Evolutionary conservation across 345 rosid genomes (phyloP).

Genomic region (Linum lewisii): DNA sequence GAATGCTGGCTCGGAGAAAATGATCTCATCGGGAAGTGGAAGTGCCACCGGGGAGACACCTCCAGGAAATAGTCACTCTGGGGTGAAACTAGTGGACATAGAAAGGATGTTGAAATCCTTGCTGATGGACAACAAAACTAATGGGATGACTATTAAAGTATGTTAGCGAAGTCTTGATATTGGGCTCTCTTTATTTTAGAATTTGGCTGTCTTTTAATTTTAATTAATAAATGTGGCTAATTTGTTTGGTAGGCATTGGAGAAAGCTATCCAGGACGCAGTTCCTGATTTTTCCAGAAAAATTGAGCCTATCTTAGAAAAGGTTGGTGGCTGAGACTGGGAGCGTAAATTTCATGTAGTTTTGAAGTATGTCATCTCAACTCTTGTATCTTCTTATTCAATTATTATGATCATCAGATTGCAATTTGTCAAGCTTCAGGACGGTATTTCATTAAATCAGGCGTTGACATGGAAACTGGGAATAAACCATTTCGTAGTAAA

Average conservation of each 20-base stretch:
- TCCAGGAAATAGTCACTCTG: slow-evolving; percentile 32
- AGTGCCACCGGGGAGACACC: slow-evolving; percentile 32
- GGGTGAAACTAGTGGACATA: slow-evolving; percentile 46
- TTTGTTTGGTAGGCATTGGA: slow-evolving; percentile 47
- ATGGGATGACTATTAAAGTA: slow-evolving; percentile 83
- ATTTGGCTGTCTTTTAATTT: no score
- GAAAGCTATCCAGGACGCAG: slow-evolving; percentile 58
- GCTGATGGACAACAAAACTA: slow-evolving; percentile 54
- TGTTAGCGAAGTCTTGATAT: slow-evolving; percentile 2
- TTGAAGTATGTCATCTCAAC: slow-evolving; percentile 10
- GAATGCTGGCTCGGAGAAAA: slow-evolving; percentile 42
- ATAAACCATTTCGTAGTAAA: slow-evolving; percentile 53
- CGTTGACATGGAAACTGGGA: slow-evolving; percentile 49
- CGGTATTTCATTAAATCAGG: slow-evolving; percentile 65
- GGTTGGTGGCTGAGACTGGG: slow-evolving; percentile 41
- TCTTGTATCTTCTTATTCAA: slow-evolving; percentile 20
- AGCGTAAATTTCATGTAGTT: slow-evolving; percentile 18
- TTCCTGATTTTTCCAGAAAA: slow-evolving; percentile 51
- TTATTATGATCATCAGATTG: slow-evolving; percentile 54
- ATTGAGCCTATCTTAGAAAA: slow-evolving; percentile 62
- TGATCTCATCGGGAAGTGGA: slow-evolving; percentile 29
- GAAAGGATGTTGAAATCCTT: slow-evolving; percentile 44
- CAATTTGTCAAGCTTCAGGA: slow-evolving; percentile 69
- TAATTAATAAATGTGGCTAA: background rate
- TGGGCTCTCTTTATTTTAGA: no score